A percentile compares a stretch with the other conserved stretches of the same genome.
Evolutionary conservation across 441 rosid species (phyloP).

Genomic region (Adansonia madagascariensis): DNA sequence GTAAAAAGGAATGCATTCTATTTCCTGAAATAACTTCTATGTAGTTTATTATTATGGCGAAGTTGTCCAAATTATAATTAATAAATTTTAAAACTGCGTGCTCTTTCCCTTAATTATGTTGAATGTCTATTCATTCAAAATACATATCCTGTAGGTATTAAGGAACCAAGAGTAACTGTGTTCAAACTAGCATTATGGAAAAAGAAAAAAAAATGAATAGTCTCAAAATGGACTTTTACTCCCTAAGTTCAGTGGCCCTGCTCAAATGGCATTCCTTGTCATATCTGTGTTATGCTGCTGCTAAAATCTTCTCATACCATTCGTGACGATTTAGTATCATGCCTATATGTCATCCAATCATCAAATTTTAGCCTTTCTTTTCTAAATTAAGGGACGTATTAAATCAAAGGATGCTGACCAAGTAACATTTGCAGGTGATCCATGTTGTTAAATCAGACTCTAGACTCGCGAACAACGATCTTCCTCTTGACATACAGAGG

Average conservation of each 20-base stretch:
- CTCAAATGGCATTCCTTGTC: neutral
- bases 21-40: slow-evolving; percentile 1
- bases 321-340: neutral
- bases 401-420: slow-evolving; percentile 23
- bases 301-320: neutral
- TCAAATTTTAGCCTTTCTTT: neutral
- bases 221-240: neutral
- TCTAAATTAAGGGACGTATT: neutral
- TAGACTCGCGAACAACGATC: slow-evolving; percentile 88
- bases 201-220: neutral
- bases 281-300: slow-evolving; percentile 3
- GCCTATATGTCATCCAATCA: neutral
- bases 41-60: neutral
- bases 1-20: slow-evolving; percentile 2
- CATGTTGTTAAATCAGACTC: slow-evolving; percentile 95
- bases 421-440: slow-evolving; percentile 60
- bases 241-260: neutral
- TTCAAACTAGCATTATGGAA: no score
- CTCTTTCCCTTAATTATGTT: neutral
- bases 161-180: no score
- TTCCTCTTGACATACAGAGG: slow-evolving; percentile 84
- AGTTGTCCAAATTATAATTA: neutral
- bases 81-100: slow-evolving; percentile 1
- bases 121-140: neutral
- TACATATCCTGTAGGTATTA: no score